Percentiles rank a stretch among this genome's conserved stretches.
Evolutionary conservation across 2,329 filamentous ascomycete genomes (phyloP).

Genomic region (Plectosphaerella plurivora): DNA sequence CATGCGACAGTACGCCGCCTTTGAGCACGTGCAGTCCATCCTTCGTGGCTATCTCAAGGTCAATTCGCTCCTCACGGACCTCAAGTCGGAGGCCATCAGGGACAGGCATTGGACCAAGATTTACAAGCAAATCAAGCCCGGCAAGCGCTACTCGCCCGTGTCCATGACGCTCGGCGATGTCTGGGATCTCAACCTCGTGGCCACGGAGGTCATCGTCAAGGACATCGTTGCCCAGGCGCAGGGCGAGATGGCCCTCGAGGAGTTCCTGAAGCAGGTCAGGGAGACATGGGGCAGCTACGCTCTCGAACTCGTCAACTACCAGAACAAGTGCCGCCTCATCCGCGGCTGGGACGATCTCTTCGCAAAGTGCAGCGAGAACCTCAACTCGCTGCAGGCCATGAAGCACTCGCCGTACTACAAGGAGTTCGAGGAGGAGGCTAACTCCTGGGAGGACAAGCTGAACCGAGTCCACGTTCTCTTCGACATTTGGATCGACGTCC

Average conservation of each 20-base stretch:
- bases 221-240: slow-evolving; percentile 94
- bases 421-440: slow-evolving; percentile 96
- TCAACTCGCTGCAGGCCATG: slow-evolving; percentile 98
- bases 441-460: slow-evolving; percentile 95
- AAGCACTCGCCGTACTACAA: slow-evolving; percentile 98
- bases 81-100: slow-evolving; percentile 94
- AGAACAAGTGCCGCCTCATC: slow-evolving; percentile 96
- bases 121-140: slow-evolving; percentile 90
- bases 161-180: slow-evolving; percentile 97
- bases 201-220: slow-evolving; percentile 82
- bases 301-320: slow-evolving; percentile 92
- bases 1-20: slow-evolving; percentile 99
- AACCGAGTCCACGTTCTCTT: slow-evolving; percentile 97
- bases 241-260: slow-evolving; percentile 96
- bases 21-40: slow-evolving; percentile 93
- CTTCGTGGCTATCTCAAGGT: slow-evolving; percentile 87
- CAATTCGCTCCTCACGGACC: slow-evolving; percentile 78
- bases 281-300: slow-evolving; percentile 96
- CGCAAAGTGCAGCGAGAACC: slow-evolving; percentile 94
- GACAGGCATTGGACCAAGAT: slow-evolving; percentile 98
- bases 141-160: slow-evolving; percentile 87
- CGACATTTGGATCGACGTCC: slow-evolving; percentile 99
- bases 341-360: slow-evolving; percentile 98
- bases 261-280: slow-evolving; percentile 93
- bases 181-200: slow-evolving; percentile 90